Evolutionary conservation across 257 asterid genomes (phyloP), one percentile per base, ranked within the genome.

Genomic region (Oldenlandia corymbosa): DNA sequence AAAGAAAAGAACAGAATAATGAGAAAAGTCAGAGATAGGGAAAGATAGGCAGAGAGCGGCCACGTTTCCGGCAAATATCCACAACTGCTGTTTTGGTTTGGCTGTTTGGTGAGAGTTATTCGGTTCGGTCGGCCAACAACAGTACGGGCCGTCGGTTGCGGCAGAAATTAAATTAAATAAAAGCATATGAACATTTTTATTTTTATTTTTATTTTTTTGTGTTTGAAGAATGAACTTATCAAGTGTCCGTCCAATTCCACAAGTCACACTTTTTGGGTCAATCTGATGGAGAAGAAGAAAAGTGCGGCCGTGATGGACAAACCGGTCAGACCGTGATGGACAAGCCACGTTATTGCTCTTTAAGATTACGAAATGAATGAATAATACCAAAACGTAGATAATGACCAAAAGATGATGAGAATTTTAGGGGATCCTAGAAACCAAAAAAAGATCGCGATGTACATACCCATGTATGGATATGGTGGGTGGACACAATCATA

Each of bases 311-410:
- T 9, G 39, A 9, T 4, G 4, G 39, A 34, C 39, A 43, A 43
- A 7, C 30, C 43, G 21, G 43, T 30, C 61, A 2, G 20, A 11
- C 58, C 27, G 12, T 5, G 28, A n/a, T 7, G 53, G 18, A 68
- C 54, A 49, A 21, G 43, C 66, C 66, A 68, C 45, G 61, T 51
- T n/a, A n/a, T n/a, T n/a, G n/a, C n/a, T n/a, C n/a, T n/a, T n/a
- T n/a, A n/a, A n/a, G n/a, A n/a, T n/a, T n/a, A n/a, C n/a, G n/a
- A n/a, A n/a, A n/a, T n/a, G n/a, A n/a, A n/a, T n/a, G n/a, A n/a
- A n/a, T n/a, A n/a, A n/a, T n/a, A n/a, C n/a, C n/a, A n/a, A n/a
- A n/a, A n/a, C n/a, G n/a, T n/a, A n/a, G n/a, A n/a, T n/a, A n/a
- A n/a, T n/a, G n/a, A n/a, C n/a, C n/a, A n/a, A n/a, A n/a, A n/a